Base-by-base conservation (phyloP, 495 filamentous ascomycete species). In the Aspergillus wentii region DNA sequence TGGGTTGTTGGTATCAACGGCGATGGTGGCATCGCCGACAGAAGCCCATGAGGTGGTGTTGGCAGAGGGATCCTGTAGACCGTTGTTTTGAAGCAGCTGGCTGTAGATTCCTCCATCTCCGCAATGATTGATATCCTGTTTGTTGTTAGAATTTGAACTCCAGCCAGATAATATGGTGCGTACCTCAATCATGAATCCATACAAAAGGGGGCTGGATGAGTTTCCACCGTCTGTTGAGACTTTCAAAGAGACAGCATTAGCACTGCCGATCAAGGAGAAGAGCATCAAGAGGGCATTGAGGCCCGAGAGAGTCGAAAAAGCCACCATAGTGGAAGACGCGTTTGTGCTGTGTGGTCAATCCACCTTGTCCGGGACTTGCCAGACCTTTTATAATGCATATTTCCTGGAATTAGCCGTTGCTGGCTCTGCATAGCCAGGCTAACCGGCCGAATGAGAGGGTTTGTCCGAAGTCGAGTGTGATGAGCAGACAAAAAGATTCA, bases 81-180 rank as follows among this genome's bases (percentile, higher is more conserved):
- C 83, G 29, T 79, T 69, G 52, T 87, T 86, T 22, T 61, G 63
- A 34, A 85, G 75, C 20, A 85, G 54, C 49, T 86, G 79, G 25
- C 76, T 82, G 48, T 86, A 85, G 34, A 85, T 70, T 11, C 83
- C 83, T 9, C 83, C 83, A 54, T 85, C 83, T 10, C 80, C 80
- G 8, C 73, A 80, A 55, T 85, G 75, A 57, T 83, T 80, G 56
- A 82, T 81, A 42, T 83, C 79, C 74, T 76, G 19, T 8, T 8
- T 10, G 22, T 10, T 41, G 33, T 30, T 40, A 43, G 23, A 29
- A 29, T 29, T 29, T 41, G 38, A 42, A 25, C 20, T 11, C 43
- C 26, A 10, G 14, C 27, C 13, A 9, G 22, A 8, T 18, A 35
- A 7, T 26, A 22, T 13, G 15, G 23, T n/a, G 38, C 34, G 19